Conservation (phyloP, 345 rosid species). For the Toxicodendron radicans region DNA sequence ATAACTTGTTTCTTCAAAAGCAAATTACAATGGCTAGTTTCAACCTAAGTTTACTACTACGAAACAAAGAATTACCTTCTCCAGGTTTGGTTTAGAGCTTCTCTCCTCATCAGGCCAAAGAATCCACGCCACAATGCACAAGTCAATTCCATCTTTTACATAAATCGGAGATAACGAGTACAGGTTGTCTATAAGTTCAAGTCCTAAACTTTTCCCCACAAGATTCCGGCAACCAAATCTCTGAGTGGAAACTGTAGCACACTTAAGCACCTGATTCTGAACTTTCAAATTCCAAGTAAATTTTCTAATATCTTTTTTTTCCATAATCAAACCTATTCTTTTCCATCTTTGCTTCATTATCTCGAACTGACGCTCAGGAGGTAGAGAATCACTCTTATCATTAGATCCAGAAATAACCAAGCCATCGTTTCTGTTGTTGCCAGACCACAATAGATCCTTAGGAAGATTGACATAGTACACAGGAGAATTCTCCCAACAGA, state of each 20-base stretch:
- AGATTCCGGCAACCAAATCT: conserved; percentile 49
- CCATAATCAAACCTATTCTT: conserved; percentile 70
- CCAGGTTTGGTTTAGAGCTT: conserved; percentile 79
- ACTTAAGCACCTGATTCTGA: conserved; percentile 80
- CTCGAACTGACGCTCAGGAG: conserved; percentile 42
- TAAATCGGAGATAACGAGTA: conserved; percentile 48
- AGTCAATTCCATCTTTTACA: conserved; percentile 61
- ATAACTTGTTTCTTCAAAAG: conserved; percentile 4
- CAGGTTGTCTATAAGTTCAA: conserved; percentile 54
- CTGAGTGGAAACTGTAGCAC: conserved; percentile 67
- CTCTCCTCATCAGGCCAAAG: conserved; percentile 99
- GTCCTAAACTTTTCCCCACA: conserved; percentile 39
- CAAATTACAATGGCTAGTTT: conserved; percentile 4
- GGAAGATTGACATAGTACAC: conserved; percentile 81
- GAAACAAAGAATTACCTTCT: conserved; percentile 59
- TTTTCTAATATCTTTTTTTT: conserved; percentile 57
- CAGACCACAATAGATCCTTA: conserved; percentile 62
- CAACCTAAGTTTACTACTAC: background rate
- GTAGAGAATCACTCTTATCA: conserved; percentile 32
- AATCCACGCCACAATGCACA: conserved; percentile 83
- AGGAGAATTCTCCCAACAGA: conserved; percentile 87
- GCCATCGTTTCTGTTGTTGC: conserved; percentile 38
- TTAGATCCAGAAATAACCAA: conserved; percentile 32
- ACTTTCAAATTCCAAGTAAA: conserved; percentile 89
- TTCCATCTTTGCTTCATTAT: conserved; percentile 66